Evolutionary conservation across 805 yeast genomes (phyloP).

Genomic region (Cyberlindnera subsufficiens): DNA sequence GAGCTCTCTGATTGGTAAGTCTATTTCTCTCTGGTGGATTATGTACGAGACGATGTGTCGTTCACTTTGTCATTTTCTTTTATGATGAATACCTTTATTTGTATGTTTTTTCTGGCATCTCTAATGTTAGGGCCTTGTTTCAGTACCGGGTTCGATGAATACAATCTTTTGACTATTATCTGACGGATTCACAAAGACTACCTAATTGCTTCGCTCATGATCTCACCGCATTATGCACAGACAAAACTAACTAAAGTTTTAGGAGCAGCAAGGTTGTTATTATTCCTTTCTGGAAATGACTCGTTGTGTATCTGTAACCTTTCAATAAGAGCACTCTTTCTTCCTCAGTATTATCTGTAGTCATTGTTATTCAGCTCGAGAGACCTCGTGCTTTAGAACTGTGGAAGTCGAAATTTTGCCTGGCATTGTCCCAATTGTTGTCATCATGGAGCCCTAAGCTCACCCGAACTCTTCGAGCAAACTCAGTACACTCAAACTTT

Average conservation of each 20-base stretch:
- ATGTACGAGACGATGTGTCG: too few relatives aligned
- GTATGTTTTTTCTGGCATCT: constrained; percentile 82
- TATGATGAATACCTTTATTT: constrained; percentile 20
- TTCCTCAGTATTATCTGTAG: too few relatives aligned
- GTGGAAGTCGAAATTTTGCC: background rate
- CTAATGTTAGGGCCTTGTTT: constrained; percentile 73
- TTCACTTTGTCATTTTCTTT: constrained; percentile 1
- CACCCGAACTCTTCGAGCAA: constrained; percentile 56
- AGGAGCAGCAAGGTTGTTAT: too few relatives aligned
- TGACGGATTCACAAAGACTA: constrained; percentile 29
- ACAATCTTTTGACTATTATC: constrained; percentile 62
- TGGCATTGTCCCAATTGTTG: background rate
- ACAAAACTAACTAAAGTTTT: too few relatives aligned
- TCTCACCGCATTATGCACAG: background rate
- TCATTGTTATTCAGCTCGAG: too few relatives aligned
- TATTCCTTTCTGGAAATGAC: too few relatives aligned
- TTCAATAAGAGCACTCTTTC: too few relatives aligned
- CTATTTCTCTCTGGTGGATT: too few relatives aligned
- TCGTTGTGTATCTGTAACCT: too few relatives aligned
- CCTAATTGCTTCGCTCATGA: background rate
- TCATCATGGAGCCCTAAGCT: constrained; percentile 38
- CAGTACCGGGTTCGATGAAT: constrained; percentile 67
- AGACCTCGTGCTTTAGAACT: too few relatives aligned
- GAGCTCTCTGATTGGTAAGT: too few relatives aligned
- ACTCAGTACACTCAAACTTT: constrained; percentile 44